Evolutionary conservation across 2,329 filamentous ascomycete genomes (phyloP), one percentile per base, ranked within the genome.

Genomic region (Diaporthe capsici): DNA sequence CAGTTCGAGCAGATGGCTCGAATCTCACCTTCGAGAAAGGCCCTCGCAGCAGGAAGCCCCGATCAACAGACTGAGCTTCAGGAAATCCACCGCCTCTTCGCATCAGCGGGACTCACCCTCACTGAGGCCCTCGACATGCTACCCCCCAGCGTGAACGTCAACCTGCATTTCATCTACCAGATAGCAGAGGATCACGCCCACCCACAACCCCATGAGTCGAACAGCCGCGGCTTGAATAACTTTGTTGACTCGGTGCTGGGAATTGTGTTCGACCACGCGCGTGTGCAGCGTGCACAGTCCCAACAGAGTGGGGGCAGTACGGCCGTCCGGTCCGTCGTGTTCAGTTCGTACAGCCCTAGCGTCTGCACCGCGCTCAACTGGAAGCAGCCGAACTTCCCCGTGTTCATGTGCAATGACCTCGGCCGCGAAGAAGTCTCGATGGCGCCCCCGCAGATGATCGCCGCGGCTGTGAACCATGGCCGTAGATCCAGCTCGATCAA

Each of bases 361-460:
- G 91, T 98, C 28, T 99, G 97, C 85, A 97, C 95, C 22, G 96
- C 96, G 7, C 86, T 99, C 80, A 99, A 99, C 85, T 99, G 97
- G 97, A 99, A 99, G 84, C 97, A 99, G 84, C 97, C 97, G 3
- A 99, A 98, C 82, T 99, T 98, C 83, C 97, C 97, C 0, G 95
- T 98, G 0, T 94, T 99, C 80, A 89, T 98, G 63, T 98, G 96
- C 86, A 98, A 98, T 83, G 95, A 98, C 76, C 90, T 98, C 37
- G 95, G 95, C 31, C 88, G 90, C 10, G 90, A 92, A 76, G 89
- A 88, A 39, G 82, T 84, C 31, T 80, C 78, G n/a, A 84, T 85
- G 75, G 80, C 81, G 9, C 81, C 83, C 20, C 83, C 83, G 1
- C 83, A 83, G 55, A 80, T 84, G 17, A 80, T 86, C 20, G 81